Evolutionary conservation across 106 monocot genomes (phyloP).

Genomic region (Ottelia alismoides): DNA sequence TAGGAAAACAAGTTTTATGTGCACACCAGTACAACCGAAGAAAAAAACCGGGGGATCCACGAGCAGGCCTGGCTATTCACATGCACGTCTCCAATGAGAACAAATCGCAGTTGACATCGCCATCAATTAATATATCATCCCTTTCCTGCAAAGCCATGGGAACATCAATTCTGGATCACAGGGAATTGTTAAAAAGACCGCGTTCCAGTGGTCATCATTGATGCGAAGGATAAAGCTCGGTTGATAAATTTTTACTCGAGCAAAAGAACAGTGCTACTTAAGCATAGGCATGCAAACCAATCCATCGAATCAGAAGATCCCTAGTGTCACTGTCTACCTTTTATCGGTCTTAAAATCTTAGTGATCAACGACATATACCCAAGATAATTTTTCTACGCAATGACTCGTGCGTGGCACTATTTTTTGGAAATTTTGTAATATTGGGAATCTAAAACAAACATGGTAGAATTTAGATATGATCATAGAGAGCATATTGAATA

Average conservation of each 20-base stretch:
- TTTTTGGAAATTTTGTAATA: background rate
- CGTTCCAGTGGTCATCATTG: too few relatives aligned
- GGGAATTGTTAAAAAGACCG: background rate
- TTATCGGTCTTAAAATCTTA: too few relatives aligned
- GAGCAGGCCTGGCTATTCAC: background rate
- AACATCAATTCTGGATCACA: background rate
- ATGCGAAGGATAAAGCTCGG: background rate
- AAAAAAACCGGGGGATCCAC: too few relatives aligned
- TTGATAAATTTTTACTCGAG: background rate
- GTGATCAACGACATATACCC: too few relatives aligned
- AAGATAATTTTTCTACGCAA: too few relatives aligned
- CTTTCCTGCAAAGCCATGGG: slow-evolving; percentile 4
- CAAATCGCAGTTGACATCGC: slow-evolving; percentile 5
- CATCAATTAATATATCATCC: slow-evolving; percentile 8
- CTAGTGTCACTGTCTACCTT: too few relatives aligned
- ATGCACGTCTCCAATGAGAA: slow-evolving; percentile 9
- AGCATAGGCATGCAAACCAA: background rate
- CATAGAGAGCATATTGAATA: too few relatives aligned
- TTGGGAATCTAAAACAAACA: background rate
- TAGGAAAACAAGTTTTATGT: too few relatives aligned
- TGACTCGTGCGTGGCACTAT: too few relatives aligned
- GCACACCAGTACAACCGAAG: too few relatives aligned
- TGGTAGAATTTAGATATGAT: too few relatives aligned
- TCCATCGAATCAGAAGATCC: background rate
- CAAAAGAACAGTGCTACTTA: background rate